These are phyloP conservation scores for Podila minutissima DNA, from an alignment of 192 early-diverging fungal species.

Conservation along the genomic window DNA sequence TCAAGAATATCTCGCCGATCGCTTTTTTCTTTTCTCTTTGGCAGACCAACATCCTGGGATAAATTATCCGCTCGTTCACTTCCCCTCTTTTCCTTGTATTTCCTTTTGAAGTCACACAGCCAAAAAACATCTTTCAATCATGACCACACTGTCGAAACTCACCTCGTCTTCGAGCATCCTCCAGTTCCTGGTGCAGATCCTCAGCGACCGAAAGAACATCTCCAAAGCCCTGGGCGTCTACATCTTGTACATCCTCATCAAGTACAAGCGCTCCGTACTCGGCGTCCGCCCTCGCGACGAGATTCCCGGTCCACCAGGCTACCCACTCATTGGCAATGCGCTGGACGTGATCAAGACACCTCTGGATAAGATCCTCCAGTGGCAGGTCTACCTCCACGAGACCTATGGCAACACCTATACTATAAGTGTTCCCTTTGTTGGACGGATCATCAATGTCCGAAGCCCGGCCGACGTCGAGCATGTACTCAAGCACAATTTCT, in stretches of 20 bases:
- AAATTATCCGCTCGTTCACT: too few relatives aligned
- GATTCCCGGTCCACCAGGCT: conserved; percentile 13
- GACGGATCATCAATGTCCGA: conserved; percentile 22
- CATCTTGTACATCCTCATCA: conserved; percentile 23
- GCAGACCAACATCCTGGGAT: too few relatives aligned
- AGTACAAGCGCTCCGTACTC: conserved; percentile 30
- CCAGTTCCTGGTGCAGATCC: conserved; percentile 7
- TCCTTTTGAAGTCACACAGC: too few relatives aligned
- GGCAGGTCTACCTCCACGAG: conserved; percentile 19
- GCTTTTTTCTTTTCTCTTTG: too few relatives aligned
- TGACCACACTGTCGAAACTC: too few relatives aligned
- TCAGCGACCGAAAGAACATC: conserved; percentile 6
- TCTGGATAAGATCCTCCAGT: conserved; percentile 17
- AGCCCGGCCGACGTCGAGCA: conserved; percentile 37
- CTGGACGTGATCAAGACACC: conserved; percentile 7
- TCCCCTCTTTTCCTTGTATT: too few relatives aligned
- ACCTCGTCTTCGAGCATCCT: neutral
- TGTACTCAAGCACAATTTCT: conserved; percentile 37
- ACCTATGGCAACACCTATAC: conserved; percentile 28
- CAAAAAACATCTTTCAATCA: too few relatives aligned
- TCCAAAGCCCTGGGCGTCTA: conserved; percentile 22
- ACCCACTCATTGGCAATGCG: conserved; percentile 29
- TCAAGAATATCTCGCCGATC: too few relatives aligned
- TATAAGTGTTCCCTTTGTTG: conserved; percentile 26
- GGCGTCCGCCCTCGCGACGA: conserved; percentile 15